These are phyloP conservation scores for Pleurotus cornucopiae DNA, from an alignment of 768 basidiomycete species.

Conservation along the genomic window DNA sequence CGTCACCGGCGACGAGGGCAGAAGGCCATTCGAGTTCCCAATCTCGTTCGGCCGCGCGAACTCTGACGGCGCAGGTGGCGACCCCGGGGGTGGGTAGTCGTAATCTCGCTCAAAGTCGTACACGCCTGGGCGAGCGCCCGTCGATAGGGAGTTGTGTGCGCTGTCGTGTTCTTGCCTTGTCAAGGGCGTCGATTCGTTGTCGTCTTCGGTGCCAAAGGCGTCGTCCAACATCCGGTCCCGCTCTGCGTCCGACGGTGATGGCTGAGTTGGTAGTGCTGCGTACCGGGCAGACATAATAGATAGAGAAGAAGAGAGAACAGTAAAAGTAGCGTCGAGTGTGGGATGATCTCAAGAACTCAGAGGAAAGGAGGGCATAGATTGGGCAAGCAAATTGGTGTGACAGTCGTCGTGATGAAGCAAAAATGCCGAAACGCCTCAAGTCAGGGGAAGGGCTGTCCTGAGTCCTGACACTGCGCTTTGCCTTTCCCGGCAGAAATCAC, in stretches of 20 bases:
- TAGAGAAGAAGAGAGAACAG: conserved; percentile 26
- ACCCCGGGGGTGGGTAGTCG: conserved; percentile 73
- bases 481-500: neutral
- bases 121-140: conserved; percentile 34
- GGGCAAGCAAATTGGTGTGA: neutral
- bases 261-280: conserved; percentile 45
- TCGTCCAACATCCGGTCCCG: conserved; percentile 64
- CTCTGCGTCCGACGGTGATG: conserved; percentile 39
- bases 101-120: conserved; percentile 84
- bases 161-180: conserved; percentile 16
- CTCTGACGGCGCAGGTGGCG: conserved; percentile 60
- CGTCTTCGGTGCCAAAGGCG: conserved; percentile 64
- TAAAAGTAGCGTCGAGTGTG: neutral
- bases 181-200: conserved; percentile 32
- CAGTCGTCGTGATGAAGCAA: conserved; percentile 5
- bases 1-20: conserved; percentile 47
- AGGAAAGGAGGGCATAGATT: neutral
- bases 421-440: neutral
- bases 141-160: conserved; percentile 11
- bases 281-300: conserved; percentile 62
- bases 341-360: neutral
- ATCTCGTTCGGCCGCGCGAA: conserved; percentile 59
- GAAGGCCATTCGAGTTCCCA: conserved; percentile 68
- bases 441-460: conserved; percentile 4
- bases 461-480: neutral